Percentiles rank a stretch among this genome's conserved stretches.
Evolutionary conservation across 495 filamentous ascomycete species (phyloP).

Genomic region (Xylaria flabelliformis): DNA sequence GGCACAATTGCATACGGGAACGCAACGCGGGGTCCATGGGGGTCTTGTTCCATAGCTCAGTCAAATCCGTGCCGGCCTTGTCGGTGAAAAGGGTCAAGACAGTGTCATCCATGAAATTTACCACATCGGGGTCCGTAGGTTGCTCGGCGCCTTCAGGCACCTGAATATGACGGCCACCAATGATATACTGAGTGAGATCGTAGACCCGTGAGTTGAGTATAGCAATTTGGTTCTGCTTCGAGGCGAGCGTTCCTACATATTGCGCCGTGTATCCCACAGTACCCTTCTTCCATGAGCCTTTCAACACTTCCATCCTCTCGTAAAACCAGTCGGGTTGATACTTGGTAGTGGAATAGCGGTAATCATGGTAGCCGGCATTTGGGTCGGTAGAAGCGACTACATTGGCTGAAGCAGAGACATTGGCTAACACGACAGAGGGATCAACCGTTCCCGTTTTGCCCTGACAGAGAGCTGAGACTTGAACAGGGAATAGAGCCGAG

Average conservation of each 20-base stretch:
- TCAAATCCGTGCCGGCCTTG: slow-evolving; percentile 78
- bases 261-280: slow-evolving; percentile 82
- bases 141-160: slow-evolving; percentile 56
- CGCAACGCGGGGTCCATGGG: slow-evolving; percentile 60
- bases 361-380: slow-evolving; percentile 89
- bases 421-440: slow-evolving; percentile 77
- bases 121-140: slow-evolving; percentile 59
- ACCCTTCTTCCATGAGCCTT: slow-evolving; percentile 82
- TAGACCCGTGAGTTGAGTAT: slow-evolving; percentile 85
- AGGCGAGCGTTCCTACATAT: slow-evolving; percentile 74
- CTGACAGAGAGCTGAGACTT: slow-evolving; percentile 90
- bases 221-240: slow-evolving; percentile 70
- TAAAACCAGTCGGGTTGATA: slow-evolving; percentile 88
- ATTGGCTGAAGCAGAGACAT: slow-evolving; percentile 69
- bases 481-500: slow-evolving; percentile 87
- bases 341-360: slow-evolving; percentile 82
- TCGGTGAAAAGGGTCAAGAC: slow-evolving; percentile 80
- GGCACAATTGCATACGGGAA: slow-evolving; percentile 76
- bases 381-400: slow-evolving; percentile 70
- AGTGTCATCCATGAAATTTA: slow-evolving; percentile 80
- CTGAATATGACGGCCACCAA: slow-evolving; percentile 72
- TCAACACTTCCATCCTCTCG: slow-evolving; percentile 80
- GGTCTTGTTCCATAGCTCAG: slow-evolving; percentile 79
- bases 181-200: slow-evolving; percentile 85
- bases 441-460: slow-evolving; percentile 69